phyloP scores from a whole-genome alignment of 371 early-diverging fungal species.

The Mucor piriformis region DNA sequence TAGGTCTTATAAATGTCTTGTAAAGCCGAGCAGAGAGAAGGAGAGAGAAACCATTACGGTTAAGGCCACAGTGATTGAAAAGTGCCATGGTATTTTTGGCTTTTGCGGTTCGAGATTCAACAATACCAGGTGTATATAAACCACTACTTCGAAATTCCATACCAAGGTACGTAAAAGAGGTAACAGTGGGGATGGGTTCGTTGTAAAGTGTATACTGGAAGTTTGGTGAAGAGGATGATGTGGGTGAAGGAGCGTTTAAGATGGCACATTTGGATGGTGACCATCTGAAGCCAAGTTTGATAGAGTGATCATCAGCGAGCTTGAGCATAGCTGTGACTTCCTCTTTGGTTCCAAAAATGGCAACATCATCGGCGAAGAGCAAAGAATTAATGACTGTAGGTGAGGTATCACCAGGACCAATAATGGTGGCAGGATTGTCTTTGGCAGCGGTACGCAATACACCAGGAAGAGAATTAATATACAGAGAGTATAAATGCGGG shows the following conservation, averaged over 20 bases:
- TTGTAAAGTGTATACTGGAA: conserved; percentile 6
- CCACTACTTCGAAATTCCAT: conserved; percentile 5
- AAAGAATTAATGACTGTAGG: no score
- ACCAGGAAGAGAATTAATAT: no score
- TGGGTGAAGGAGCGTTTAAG: not conserved
- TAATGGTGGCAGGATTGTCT: no score
- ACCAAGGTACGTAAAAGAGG: conserved; percentile 20
- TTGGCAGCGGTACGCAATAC: no score
- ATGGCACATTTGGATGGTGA: not conserved
- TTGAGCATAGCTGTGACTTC: not conserved
- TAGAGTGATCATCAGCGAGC: not conserved
- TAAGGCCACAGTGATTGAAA: not conserved
- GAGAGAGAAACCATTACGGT: not conserved
- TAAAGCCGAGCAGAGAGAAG: not conserved
- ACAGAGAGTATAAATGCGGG: no score
- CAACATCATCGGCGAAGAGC: no score
- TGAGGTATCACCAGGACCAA: no score
- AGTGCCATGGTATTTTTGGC: conserved; percentile 1
- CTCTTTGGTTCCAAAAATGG: not conserved
- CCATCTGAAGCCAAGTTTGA: not conserved
- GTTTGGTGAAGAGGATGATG: not conserved
- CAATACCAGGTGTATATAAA: not conserved
- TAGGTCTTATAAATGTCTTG: not conserved
- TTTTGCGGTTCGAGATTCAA: not conserved
- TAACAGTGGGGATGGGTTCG: conserved; percentile 9